Evolutionary conservation across 2,329 filamentous ascomycete species (phyloP).

Genomic region (Ophidiomyces ophidiicola): DNA sequence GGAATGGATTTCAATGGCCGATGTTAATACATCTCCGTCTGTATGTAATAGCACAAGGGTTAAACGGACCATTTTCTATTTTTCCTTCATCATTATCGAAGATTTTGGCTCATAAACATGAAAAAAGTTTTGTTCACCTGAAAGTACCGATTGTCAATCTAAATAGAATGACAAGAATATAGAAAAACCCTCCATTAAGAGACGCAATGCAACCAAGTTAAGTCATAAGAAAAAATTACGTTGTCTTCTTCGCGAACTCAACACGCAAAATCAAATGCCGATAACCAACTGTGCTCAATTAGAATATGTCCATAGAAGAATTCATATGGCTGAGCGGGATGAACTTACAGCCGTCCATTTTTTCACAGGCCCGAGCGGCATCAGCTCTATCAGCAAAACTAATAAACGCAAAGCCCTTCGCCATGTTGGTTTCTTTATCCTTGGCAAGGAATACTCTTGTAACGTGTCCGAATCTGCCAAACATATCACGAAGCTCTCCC

Average conservation of each 20-base stretch:
- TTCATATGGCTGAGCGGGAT: slow-evolving; percentile 2
- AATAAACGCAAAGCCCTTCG: slow-evolving; percentile 98
- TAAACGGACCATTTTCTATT: slow-evolving; percentile 9
- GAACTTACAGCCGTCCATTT: slow-evolving; percentile 81
- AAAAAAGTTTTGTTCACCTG: slow-evolving; percentile 10
- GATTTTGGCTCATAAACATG: slow-evolving; percentile 9
- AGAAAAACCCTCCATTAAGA: slow-evolving; percentile 9
- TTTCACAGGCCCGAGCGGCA: slow-evolving; percentile 83
- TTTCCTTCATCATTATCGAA: slow-evolving; percentile 13
- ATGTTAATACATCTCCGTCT: too few species aligned
- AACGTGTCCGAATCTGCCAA: slow-evolving; percentile 92
- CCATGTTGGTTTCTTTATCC: slow-evolving; percentile 87
- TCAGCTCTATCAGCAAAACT: slow-evolving; percentile 84
- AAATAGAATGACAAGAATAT: slow-evolving; percentile 11
- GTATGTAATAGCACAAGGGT: too few species aligned
- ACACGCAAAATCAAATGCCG: slow-evolving; percentile 42
- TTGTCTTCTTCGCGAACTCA: slow-evolving; percentile 40
- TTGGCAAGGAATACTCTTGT: slow-evolving; percentile 96
- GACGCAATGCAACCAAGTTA: background rate
- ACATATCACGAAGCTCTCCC: slow-evolving; percentile 88
- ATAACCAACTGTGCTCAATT: slow-evolving; percentile 35
- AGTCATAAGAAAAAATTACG: slow-evolving; percentile 15
- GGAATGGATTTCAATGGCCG: too few species aligned
- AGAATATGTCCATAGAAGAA: slow-evolving; percentile 9
- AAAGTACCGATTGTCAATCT: slow-evolving; percentile 5